Evolutionary conservation across 2,329 filamentous ascomycete species (phyloP).

Genomic region (Paecilomyces sp.): DNA sequence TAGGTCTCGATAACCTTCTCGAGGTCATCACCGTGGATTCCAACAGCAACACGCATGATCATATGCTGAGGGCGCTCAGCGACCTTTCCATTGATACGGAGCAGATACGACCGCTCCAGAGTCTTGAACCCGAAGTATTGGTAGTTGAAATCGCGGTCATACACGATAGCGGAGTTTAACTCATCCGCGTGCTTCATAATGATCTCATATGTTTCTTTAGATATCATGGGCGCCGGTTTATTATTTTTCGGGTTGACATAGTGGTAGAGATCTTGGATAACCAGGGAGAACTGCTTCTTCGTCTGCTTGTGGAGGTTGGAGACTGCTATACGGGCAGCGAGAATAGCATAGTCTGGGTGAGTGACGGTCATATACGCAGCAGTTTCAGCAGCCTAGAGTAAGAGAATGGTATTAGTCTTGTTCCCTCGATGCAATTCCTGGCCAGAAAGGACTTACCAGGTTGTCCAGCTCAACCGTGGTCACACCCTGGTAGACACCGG

Average conservation of each 20-base stretch:
- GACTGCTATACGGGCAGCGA: constrained; percentile 95
- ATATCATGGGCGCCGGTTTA: constrained; percentile 86
- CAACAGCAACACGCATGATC: constrained; percentile 98
- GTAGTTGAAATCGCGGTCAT: constrained; percentile 99
- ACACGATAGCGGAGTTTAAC: constrained; percentile 97
- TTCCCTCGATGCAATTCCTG: neutral
- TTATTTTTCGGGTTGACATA: constrained; percentile 94
- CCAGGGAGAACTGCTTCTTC: constrained; percentile 98
- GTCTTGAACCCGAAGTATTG: constrained; percentile 99
- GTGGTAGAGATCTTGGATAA: constrained; percentile 86
- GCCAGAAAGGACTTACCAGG: constrained; percentile 60
- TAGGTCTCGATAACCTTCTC: constrained; percentile 96
- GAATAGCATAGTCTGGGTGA: constrained; percentile 97
- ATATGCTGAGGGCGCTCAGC: constrained; percentile 97
- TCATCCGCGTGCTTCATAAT: constrained; percentile 96
- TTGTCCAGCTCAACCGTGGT: constrained; percentile 96
- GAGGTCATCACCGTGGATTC: constrained; percentile 91
- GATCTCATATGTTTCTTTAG: constrained; percentile 78
- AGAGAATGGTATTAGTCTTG: constrained; percentile 14
- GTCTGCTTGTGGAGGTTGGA: constrained; percentile 99
- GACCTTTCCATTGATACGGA: constrained; percentile 92
- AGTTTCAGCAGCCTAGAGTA: constrained; percentile 80
- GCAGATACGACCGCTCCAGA: constrained; percentile 91
- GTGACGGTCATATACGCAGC: constrained; percentile 99
- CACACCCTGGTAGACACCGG: constrained; percentile 96